These are phyloP conservation scores for Lasiodiplodia sp. DNA, from an alignment of 2,329 filamentous ascomycete genomes.

Conservation along the genomic window DNA sequence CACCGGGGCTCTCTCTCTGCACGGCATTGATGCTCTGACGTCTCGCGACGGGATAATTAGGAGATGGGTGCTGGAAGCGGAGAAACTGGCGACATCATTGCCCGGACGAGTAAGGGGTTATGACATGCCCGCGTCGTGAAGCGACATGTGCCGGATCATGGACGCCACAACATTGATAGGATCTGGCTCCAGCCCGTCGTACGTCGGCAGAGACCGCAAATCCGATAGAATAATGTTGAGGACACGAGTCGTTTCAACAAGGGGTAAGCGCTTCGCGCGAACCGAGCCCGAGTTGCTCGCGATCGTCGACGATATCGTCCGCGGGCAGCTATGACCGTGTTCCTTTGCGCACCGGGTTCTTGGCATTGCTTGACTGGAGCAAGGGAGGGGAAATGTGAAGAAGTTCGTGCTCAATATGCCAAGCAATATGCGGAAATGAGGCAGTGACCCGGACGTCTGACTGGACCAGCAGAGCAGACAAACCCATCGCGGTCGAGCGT, in stretches of 20 bases:
- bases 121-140: neutral
- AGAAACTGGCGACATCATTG: slow-evolving; percentile 2
- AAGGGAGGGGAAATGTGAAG: neutral
- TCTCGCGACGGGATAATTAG: slow-evolving; percentile 11
- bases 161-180: neutral
- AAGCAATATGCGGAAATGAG: neutral
- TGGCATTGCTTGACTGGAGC: slow-evolving; percentile 25
- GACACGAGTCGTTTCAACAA: slow-evolving; percentile 20
- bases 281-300: slow-evolving; percentile 1
- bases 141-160: slow-evolving; percentile 2
- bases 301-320: slow-evolving; percentile 1
- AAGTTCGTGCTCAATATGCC: slow-evolving; percentile 1
- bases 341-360: slow-evolving; percentile 7
- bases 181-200: slow-evolving; percentile 1
- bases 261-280: slow-evolving; percentile 1
- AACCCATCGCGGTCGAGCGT: neutral
- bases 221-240: slow-evolving; percentile 20
- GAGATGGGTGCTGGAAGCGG: neutral
- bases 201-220: slow-evolving; percentile 14
- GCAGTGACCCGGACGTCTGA: neutral
- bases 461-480: neutral
- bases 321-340: neutral
- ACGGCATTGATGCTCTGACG: slow-evolving; percentile 1
- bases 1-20: neutral
- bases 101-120: neutral